A percentile compares a stretch with the other conserved stretches of the same genome.
Conservation (phyloP, 768 basidiomycete species). For the Basidioascus undulatus region DNA sequence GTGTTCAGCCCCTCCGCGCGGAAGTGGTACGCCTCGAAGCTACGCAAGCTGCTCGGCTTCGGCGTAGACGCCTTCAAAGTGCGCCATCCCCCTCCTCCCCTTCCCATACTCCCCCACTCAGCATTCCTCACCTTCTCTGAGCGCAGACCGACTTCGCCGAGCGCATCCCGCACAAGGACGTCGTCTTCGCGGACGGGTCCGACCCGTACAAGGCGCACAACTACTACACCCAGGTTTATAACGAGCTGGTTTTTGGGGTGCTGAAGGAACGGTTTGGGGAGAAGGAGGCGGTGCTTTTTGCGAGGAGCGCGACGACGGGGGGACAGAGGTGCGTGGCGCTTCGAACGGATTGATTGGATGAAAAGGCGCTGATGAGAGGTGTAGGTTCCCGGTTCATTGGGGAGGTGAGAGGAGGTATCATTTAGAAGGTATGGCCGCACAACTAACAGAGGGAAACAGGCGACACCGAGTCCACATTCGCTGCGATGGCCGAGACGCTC, state of each 20-base stretch:
- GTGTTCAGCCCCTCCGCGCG: slow-evolving; percentile 35
- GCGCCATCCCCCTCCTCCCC: background rate
- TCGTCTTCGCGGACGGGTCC: slow-evolving; percentile 39
- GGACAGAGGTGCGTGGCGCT: slow-evolving; percentile 27
- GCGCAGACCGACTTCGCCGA: slow-evolving; percentile 44
- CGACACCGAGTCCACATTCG: slow-evolving; percentile 51
- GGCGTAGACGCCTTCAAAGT: slow-evolving; percentile 35
- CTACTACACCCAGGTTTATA: slow-evolving; percentile 42
- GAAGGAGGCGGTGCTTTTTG: slow-evolving; percentile 44
- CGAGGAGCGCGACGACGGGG: slow-evolving; percentile 39
- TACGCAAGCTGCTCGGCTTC: slow-evolving; percentile 27
- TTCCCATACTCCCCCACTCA: background rate
- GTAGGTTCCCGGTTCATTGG: no score
- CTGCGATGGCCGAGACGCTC: slow-evolving; percentile 53
- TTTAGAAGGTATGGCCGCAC: no score
- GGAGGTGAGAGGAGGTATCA: no score
- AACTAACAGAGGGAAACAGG: no score
- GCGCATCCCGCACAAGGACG: slow-evolving; percentile 40
- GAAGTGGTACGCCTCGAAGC: slow-evolving; percentile 31
- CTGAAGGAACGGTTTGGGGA: slow-evolving; percentile 34
- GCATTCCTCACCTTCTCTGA: background rate
- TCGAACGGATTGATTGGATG: no score
- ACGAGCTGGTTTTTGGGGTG: slow-evolving; percentile 40
- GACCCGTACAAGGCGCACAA: slow-evolving; percentile 51
- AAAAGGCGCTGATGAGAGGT: no score